Base-by-base conservation (phyloP, 257 asterid genomes). In the Fraxinus pennsylvanica region DNA sequence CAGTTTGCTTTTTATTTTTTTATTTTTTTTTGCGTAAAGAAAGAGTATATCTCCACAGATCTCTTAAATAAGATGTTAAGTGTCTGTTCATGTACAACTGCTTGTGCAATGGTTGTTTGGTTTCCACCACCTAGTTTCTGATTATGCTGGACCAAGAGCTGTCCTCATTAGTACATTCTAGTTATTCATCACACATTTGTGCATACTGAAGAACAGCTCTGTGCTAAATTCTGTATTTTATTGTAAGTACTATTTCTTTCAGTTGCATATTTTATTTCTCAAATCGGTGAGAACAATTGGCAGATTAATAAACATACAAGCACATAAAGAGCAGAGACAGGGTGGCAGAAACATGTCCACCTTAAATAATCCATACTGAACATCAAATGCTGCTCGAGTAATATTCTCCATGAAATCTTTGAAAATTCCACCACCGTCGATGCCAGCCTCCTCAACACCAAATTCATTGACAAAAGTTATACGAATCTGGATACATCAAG, bases 391-490 rank as follows among this genome's bases (percentile, higher is more conserved):
- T 69, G 97, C 91, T 47, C 89, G 91, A 76, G 97, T 89, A 80
- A 93, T 88, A 82, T 89, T 92, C 84, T 96, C 99, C 99, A 96
- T 96, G 86, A 96, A 96, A 87, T 96, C 99, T 84, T 96, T 96
- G 91, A 96, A 96, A 86, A 93, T 96, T 72, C 99, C 99, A 88
- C 99, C 99, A 84, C 99, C 99, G 29, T 96, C 99, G 69, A 96
- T 92, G 84, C 99, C 99, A 73, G 98, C 97, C 89, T 96, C 99
- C 92, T 96, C 99, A 17, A 84, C 98, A 83, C 99, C 99, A 86
- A 93, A 88, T 84, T 93, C 99, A 85, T 96, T 93, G 77, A 92
- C 85, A 80, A 93, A 96, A 50, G 94, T 85, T 54, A 96, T 84
- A 52, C 98, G 99, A 76, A 96, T 96, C 99, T 96, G 90, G 72